phyloP scores from a whole-genome alignment of 164 flowering plant genomes.

The Kalanchoe fedtschenkoi region DNA sequence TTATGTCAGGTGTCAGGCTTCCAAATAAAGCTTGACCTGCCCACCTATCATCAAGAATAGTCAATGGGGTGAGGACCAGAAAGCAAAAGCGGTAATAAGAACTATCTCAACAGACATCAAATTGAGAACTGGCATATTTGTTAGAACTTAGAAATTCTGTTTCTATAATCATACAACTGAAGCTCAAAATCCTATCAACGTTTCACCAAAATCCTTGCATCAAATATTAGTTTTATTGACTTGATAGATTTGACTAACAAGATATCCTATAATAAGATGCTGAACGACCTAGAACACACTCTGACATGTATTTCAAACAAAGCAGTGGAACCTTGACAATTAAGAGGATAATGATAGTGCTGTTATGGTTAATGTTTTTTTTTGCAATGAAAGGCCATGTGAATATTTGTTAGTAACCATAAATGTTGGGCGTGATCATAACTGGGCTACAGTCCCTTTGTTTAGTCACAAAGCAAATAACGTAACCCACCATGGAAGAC shows the following conservation, averaged over 20 bases:
- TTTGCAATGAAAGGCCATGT: background rate
- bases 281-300: too few species aligned
- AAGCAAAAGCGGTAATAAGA: background rate
- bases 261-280: too few species aligned
- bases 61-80: background rate
- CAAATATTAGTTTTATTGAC: too few species aligned
- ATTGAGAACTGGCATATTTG: too few species aligned
- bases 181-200: too few species aligned
- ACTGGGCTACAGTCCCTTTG: background rate
- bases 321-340: background rate
- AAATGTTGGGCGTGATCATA: background rate
- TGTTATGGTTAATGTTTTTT: background rate
- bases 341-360: background rate
- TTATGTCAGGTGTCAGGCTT: slow-evolving; percentile 70
- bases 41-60: slow-evolving; percentile 52
- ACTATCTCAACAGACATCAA: too few species aligned
- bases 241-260: too few species aligned
- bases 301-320: background rate
- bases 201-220: too few species aligned
- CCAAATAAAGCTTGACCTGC: slow-evolving; percentile 98
- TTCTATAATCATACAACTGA: too few species aligned
- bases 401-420: background rate
- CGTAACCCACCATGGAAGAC: slow-evolving; percentile 77
- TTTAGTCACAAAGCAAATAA: slow-evolving; percentile 4
- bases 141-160: too few species aligned